Percentiles rank a stretch among this genome's conserved stretches.
phyloP scores from a whole-genome alignment of 805 yeast genomes.

The Ogataea corticis region DNA sequence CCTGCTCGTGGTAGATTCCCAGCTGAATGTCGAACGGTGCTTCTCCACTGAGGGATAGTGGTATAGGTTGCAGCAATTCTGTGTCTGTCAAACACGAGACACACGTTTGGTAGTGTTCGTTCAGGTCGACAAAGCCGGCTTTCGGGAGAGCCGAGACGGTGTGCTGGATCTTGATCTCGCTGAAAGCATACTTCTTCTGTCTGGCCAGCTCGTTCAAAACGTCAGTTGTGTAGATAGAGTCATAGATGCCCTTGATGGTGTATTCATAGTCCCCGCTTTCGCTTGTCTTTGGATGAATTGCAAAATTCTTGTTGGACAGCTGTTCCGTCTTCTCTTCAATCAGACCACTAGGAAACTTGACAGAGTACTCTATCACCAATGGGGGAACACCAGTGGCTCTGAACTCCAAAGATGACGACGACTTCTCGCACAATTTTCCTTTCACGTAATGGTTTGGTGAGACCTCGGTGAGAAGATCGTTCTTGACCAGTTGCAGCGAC shows the following conservation, averaged over 20 bases:
- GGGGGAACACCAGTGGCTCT: conserved; percentile 60
- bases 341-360: conserved; percentile 57
- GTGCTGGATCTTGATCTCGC: conserved; percentile 46
- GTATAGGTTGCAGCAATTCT: conserved; percentile 48
- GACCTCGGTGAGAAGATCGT: conserved; percentile 3
- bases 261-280: conserved; percentile 63
- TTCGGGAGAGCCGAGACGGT: conserved; percentile 63
- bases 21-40: conserved; percentile 64
- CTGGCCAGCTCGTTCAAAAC: conserved; percentile 33
- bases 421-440: conserved; percentile 27
- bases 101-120: conserved; percentile 30
- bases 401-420: conserved; percentile 32
- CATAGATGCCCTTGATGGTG: conserved; percentile 61
- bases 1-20: conserved; percentile 58
- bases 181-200: conserved; percentile 24
- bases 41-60: conserved; percentile 54
- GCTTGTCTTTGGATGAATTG: conserved; percentile 41
- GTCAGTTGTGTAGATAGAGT: conserved; percentile 54
- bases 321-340: conserved; percentile 40
- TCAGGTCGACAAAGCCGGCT: conserved; percentile 35
- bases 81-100: conserved; percentile 26
- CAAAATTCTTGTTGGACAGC: conserved; percentile 43
- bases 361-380: conserved; percentile 67
- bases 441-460: conserved; percentile 12
- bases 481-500: conserved; percentile 15